phyloP scores from a whole-genome alignment of 805 yeast genomes.

The Komagataella ulmi region DNA sequence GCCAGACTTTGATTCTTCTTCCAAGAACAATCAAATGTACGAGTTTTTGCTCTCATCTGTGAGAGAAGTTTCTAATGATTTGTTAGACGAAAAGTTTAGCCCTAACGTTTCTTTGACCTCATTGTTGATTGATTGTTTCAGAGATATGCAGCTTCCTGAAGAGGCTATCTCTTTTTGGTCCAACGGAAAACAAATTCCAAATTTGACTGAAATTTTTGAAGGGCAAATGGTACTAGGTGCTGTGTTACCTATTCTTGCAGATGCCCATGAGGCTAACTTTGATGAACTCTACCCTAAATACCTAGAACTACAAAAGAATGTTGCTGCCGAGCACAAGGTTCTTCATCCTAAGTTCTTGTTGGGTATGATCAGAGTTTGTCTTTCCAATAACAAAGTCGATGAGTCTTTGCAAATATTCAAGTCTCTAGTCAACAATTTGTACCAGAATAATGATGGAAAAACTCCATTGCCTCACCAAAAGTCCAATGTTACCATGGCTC shows the following conservation, averaged over 20 bases:
- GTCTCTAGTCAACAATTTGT: slow-evolving; percentile 39
- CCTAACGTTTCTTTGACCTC: slow-evolving; percentile 42
- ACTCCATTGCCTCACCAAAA: slow-evolving; percentile 14
- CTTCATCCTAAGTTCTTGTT: slow-evolving; percentile 38
- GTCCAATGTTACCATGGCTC: slow-evolving; percentile 57
- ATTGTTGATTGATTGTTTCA: slow-evolving; percentile 42
- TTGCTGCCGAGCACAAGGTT: slow-evolving; percentile 11
- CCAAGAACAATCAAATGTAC: slow-evolving; percentile 42
- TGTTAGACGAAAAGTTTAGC: slow-evolving; percentile 26
- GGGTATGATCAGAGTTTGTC: slow-evolving; percentile 64
- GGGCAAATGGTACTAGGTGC: slow-evolving; percentile 57
- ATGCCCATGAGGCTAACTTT: slow-evolving; percentile 44
- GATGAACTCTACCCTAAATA: slow-evolving; percentile 48
- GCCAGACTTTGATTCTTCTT: slow-evolving; percentile 43
- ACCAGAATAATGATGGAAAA: slow-evolving; percentile 12
- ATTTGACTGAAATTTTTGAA: slow-evolving; percentile 31
- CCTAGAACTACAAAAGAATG: slow-evolving; percentile 20
- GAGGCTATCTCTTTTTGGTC: slow-evolving; percentile 68
- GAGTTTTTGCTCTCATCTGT: slow-evolving; percentile 33
- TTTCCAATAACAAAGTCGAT: slow-evolving; percentile 49
- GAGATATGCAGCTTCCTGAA: slow-evolving; percentile 43
- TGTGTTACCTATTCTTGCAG: slow-evolving; percentile 52
- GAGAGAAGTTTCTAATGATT: slow-evolving; percentile 37
- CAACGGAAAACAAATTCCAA: slow-evolving; percentile 33
- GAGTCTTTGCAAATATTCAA: slow-evolving; percentile 56